phyloP scores from a whole-genome alignment of 2,329 filamentous ascomycete genomes.

The Colletotrichum aenigma region DNA sequence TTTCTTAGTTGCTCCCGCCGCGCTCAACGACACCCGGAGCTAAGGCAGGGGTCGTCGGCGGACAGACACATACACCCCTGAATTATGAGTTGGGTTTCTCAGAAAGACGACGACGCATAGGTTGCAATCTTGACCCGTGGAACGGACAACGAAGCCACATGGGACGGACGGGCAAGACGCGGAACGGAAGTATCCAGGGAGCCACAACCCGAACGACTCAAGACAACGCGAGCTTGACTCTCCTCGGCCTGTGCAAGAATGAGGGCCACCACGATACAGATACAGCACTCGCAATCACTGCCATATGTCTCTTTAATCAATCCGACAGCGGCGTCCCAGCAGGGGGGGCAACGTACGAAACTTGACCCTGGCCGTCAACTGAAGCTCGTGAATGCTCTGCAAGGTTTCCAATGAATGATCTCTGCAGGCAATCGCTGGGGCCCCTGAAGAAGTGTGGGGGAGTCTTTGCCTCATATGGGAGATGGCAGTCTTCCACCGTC shows the following conservation, averaged over 20 bases:
- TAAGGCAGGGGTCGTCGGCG: conserved; percentile 15
- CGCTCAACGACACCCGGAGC: conserved; percentile 6
- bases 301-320: not conserved
- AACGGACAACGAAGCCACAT: not conserved
- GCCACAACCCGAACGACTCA: not conserved
- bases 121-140: not conserved
- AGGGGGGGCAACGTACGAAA: conserved; percentile 2
- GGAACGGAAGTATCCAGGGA: not conserved
- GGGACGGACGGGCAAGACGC: not conserved
- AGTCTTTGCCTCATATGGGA: conserved; percentile 8
- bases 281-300: not conserved
- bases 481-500: not conserved
- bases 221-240: not conserved
- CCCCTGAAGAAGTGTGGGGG: conserved; percentile 9
- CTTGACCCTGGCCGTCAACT: not conserved
- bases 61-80: conserved; percentile 8
- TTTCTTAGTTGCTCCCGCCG: not conserved
- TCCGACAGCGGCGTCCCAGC: not conserved
- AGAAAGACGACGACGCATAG: not conserved
- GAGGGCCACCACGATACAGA: not conserved
- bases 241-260: not conserved
- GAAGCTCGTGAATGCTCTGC: conserved; percentile 5
- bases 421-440: conserved; percentile 10
- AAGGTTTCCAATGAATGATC: conserved; percentile 12
- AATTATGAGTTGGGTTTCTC: not conserved